phyloP scores from a whole-genome alignment of 2,329 filamentous ascomycete genomes.

The Beauveria bassiana region DNA sequence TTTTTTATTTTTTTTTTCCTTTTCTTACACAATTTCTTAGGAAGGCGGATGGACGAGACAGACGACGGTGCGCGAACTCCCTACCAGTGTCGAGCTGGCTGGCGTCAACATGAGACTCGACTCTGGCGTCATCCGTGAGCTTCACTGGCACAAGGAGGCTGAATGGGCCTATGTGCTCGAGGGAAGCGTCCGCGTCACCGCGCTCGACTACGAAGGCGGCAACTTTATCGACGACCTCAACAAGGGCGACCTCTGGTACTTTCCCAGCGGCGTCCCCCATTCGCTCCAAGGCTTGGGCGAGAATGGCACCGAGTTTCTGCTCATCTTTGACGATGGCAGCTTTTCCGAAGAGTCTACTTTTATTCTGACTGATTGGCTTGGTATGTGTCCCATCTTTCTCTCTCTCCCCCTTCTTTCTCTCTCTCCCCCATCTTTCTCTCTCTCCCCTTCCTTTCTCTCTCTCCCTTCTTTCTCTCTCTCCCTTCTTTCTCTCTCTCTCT shows the following conservation, averaged over 20 bases:
- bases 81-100: conserved; percentile 61
- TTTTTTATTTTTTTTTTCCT: no score
- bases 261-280: conserved; percentile 69
- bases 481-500: no score
- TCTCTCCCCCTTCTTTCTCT: no score
- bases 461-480: no score
- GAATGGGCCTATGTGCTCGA: conserved; percentile 72
- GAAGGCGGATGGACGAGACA: conserved; percentile 73
- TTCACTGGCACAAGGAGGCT: conserved; percentile 76
- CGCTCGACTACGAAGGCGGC: conserved; percentile 66
- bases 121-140: conserved; percentile 63
- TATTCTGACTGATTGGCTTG: conserved; percentile 64
- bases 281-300: conserved; percentile 64
- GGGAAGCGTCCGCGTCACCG: conserved; percentile 63
- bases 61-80: conserved; percentile 59
- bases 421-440: no score
- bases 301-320: conserved; percentile 47
- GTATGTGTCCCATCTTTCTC: conserved; percentile 26
- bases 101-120: conserved; percentile 74
- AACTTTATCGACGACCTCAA: conserved; percentile 70
- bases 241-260: conserved; percentile 75
- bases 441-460: no score
- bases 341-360: conserved; percentile 62
- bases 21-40: conserved; percentile 25
- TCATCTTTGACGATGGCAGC: conserved; percentile 41